Conservation (phyloP, 2,329 filamentous ascomycete genomes). For the Trichoderma oligosporum region DNA sequence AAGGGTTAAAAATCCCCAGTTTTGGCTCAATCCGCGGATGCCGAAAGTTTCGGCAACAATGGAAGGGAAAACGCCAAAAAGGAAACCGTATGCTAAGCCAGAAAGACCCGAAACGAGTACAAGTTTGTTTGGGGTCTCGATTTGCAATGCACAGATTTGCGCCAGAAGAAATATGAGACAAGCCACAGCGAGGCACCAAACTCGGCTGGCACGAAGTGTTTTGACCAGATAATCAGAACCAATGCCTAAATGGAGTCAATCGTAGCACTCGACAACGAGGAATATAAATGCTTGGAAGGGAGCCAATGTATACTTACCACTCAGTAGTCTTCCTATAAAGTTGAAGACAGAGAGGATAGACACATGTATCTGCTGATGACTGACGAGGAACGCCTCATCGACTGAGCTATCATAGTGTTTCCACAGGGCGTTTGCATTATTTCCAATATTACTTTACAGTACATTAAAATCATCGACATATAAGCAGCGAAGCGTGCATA, state of each 20-base stretch:
- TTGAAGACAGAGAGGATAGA: slow-evolving; percentile 88
- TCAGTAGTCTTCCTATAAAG: slow-evolving; percentile 75
- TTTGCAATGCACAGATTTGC: slow-evolving; percentile 70
- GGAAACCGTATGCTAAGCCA: slow-evolving; percentile 84
- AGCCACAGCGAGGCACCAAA: slow-evolving; percentile 85
- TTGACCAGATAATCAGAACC: slow-evolving; percentile 90
- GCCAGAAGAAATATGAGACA: slow-evolving; percentile 73
- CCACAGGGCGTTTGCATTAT: slow-evolving; percentile 85
- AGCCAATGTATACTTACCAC: slow-evolving; percentile 49
- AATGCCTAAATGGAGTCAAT: slow-evolving; percentile 54
- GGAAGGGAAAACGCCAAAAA: slow-evolving; percentile 92
- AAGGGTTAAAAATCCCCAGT: slow-evolving; percentile 94
- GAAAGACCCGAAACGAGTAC: slow-evolving; percentile 77
- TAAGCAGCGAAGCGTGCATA: neutral
- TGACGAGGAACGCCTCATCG: slow-evolving; percentile 68
- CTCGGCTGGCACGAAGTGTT: slow-evolving; percentile 70
- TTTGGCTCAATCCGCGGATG: slow-evolving; percentile 81
- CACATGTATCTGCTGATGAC: slow-evolving; percentile 85
- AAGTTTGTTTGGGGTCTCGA: slow-evolving; percentile 73
- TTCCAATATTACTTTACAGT: slow-evolving; percentile 77
- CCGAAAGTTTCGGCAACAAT: slow-evolving; percentile 89
- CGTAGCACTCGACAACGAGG: neutral
- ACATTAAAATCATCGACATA: slow-evolving; percentile 4
- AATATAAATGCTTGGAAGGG: neutral
- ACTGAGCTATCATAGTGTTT: slow-evolving; percentile 73